A percentile compares a stretch with the other conserved stretches of the same genome.
phyloP scores from a whole-genome alignment of 352 stramenopile species.

The Phytophthora pluvialis region DNA sequence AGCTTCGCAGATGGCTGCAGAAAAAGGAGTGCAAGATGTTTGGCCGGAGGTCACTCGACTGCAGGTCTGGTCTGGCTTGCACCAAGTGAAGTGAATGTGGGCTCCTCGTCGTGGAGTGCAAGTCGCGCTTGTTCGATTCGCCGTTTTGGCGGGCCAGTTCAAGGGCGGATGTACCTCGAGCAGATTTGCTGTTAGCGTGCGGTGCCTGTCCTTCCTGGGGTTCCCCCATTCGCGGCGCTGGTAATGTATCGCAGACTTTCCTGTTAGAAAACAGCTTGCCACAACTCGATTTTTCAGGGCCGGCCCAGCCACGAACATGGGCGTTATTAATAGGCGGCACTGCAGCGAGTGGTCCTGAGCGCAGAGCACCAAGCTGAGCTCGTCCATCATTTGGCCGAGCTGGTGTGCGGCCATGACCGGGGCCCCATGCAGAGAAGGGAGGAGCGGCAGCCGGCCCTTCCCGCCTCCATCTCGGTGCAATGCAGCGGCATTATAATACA shows the following conservation, averaged over 20 bases:
- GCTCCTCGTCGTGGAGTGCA: no score
- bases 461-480: background rate
- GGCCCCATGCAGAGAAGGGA: constrained; percentile 13
- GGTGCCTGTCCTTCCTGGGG: background rate
- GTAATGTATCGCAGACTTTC: constrained; percentile 13
- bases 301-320: constrained; percentile 6
- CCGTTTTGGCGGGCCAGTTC: no score
- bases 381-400: background rate
- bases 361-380: background rate
- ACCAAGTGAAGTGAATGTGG: no score
- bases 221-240: constrained; percentile 5
- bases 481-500: background rate
- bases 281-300: background rate
- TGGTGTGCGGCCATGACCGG: constrained; percentile 3
- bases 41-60: no score
- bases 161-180: no score
- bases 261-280: background rate
- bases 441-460: constrained; percentile 1
- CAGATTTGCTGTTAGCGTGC: background rate
- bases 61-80: no score
- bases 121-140: no score
- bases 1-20: constrained; percentile 1
- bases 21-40: no score
- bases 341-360: background rate
- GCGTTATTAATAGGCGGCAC: background rate